Evolutionary conservation across 2,329 filamentous ascomycete species (phyloP), one percentile per base, ranked within the genome.

Genomic region (Domatiomyces catenatus): DNA sequence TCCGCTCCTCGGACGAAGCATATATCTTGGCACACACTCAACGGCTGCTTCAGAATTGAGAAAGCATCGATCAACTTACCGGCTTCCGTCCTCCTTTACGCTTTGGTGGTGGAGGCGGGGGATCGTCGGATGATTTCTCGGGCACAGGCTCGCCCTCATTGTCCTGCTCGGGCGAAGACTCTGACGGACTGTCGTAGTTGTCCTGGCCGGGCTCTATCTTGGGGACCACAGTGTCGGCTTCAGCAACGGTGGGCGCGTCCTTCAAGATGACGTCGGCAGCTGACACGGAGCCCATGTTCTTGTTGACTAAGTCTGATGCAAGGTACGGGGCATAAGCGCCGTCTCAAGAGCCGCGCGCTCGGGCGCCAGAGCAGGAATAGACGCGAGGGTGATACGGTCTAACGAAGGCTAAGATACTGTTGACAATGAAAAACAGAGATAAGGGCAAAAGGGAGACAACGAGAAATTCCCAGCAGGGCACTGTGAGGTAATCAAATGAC

Each of bases 31-130:
- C 20, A 28, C 10, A 24, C 42, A n/a, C 18, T 49, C 10, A 39
- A 51, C 52, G 24, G 51, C 48, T 51, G 47, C 51, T 48, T 47
- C 42, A 51, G 47, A 48, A 46, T 47, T 36, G 48, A 39, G 43
- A 36, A 20, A 32, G 22, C 18, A 50, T 46, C 12, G n/a, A 50
- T 46, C 12, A 17, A 75, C 79, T 69, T 81, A 96, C 92, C 64
- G 92, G 92, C 74, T 96, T 98, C 64, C 92, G 83, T 55, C 92
- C 92, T 63, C 92, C 92, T 74, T 98, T 98, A 64, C 92, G 81
- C 75, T 98, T 98, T 65, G 89, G 88, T 47, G 67, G 68, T 47
- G 67, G 68, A 58, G 70, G 70, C 50, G 66, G 63, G n/a, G 66
- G 62, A 52, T 72, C 69, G 56, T 67, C 68, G 10, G 49, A 52